These are phyloP conservation scores for Solanum dulcamara DNA, from an alignment of 257 asterid species.

Conservation along the genomic window DNA sequence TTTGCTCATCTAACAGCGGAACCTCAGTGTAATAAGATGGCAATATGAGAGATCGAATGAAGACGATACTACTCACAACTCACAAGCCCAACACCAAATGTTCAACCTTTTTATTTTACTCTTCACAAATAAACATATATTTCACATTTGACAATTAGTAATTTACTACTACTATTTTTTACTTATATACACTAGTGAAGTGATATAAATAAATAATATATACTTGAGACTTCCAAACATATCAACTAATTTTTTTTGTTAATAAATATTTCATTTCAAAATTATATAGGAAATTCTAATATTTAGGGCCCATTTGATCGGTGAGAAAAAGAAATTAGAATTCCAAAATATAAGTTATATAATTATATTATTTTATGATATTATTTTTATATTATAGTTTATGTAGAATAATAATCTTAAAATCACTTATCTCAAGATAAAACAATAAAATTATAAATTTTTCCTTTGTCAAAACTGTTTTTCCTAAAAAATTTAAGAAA, in stretches of 20 bases:
- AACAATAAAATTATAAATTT: neutral
- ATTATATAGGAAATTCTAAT: neutral
- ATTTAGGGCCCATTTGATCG: neutral
- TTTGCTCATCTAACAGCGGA: slow-evolving; percentile 4
- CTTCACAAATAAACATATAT: neutral
- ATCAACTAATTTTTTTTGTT: neutral
- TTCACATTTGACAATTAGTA: neutral
- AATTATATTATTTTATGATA: neutral
- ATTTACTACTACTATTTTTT: neutral
- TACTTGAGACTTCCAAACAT: neutral
- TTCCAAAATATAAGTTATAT: neutral
- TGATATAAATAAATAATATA: too few species aligned
- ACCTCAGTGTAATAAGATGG: slow-evolving; percentile 1
- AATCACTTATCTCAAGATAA: neutral
- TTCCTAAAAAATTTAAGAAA: too few species aligned
- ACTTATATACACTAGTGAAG: too few species aligned
- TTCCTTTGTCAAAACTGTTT: too few species aligned
- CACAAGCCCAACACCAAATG: neutral
- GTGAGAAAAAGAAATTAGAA: neutral
- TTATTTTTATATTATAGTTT: neutral
- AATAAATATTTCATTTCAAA: neutral
- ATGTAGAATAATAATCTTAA: neutral
- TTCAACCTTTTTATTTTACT: neutral
- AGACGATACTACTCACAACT: neutral
- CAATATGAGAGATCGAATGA: neutral